Evolutionary conservation across 2,329 filamentous ascomycete species (phyloP).

Genomic region (Cladobotryum protrusum): DNA sequence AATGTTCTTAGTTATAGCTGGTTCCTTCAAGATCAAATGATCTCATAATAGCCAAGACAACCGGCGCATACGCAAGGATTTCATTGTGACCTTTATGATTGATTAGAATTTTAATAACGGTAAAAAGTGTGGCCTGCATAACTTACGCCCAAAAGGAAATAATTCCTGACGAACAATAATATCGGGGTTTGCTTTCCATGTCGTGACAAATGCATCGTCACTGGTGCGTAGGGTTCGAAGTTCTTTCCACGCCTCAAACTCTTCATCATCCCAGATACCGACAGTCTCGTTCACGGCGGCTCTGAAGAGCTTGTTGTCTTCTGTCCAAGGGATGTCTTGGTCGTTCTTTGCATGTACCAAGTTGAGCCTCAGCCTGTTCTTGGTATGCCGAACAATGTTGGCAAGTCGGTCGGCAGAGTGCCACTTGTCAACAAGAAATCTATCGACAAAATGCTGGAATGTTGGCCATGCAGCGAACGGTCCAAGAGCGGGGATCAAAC

Average conservation of each 20-base stretch:
- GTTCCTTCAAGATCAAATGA: constrained; percentile 48
- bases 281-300: constrained; percentile 50
- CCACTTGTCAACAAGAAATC: constrained; percentile 75
- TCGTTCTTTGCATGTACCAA: constrained; percentile 80
- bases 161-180: constrained; percentile 49
- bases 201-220: constrained; percentile 42
- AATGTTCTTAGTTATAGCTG: constrained; percentile 14
- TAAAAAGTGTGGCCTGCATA: neutral
- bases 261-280: constrained; percentile 28
- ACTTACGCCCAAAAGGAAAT: constrained; percentile 49
- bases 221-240: constrained; percentile 37
- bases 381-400: constrained; percentile 47
- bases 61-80: constrained; percentile 58
- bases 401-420: constrained; percentile 60
- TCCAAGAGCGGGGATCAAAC: constrained; percentile 70
- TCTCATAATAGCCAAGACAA: constrained; percentile 58
- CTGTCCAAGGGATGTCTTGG: constrained; percentile 69
- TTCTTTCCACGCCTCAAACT: constrained; percentile 40
- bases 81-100: constrained; percentile 56
- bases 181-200: constrained; percentile 38
- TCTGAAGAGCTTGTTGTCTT: constrained; percentile 59
- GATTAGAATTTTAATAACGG: neutral
- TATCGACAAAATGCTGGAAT: constrained; percentile 54
- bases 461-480: constrained; percentile 64
- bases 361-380: constrained; percentile 54